These are phyloP conservation scores for Pyricularia sp. DNA, from an alignment of 2,329 filamentous ascomycete genomes.

Conservation along the genomic window DNA sequence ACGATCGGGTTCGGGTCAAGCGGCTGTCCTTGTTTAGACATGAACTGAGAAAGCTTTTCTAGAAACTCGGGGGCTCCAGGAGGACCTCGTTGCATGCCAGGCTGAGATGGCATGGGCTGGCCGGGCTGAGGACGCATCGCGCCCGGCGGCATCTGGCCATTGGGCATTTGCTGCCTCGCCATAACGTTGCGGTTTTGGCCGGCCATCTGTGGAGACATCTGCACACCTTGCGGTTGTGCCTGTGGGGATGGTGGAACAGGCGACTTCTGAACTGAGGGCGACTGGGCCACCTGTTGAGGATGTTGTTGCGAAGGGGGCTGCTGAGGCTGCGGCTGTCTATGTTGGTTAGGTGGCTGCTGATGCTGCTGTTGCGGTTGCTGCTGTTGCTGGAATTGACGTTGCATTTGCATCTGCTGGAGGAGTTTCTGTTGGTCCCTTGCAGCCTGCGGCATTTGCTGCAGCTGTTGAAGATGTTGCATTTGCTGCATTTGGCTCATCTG, in stretches of 20 bases:
- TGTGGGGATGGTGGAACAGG: background rate
- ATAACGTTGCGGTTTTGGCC: conserved; percentile 35
- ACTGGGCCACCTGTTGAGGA: background rate
- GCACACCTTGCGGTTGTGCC: conserved; percentile 33
- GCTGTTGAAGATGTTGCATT: conserved; percentile 21
- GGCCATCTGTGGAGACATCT: conserved; percentile 24
- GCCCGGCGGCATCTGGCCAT: conserved; percentile 45
- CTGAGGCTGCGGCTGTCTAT: background rate
- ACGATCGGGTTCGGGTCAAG: conserved; percentile 69
- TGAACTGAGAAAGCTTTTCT: conserved; percentile 68
- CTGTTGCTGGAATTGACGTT: conserved; percentile 60
- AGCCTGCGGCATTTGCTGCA: conserved; percentile 29
- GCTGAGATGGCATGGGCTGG: conserved; percentile 16
- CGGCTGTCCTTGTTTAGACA: conserved; percentile 62
- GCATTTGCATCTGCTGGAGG: conserved; percentile 75
- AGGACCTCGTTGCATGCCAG: conserved; percentile 20
- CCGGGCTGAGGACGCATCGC: conserved; percentile 8
- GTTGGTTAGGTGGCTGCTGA: background rate
- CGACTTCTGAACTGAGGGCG: background rate
- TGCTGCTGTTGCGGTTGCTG: conserved; percentile 3
- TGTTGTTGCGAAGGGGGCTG: background rate
- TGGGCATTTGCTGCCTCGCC: conserved; percentile 43
- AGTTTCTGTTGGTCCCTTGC: conserved; percentile 66
- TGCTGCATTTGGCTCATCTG: conserved; percentile 26
- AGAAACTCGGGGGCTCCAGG: conserved; percentile 59